Evolutionary conservation across 2,329 filamentous ascomycete genomes (phyloP).

Genomic region (Apiospora hydei): DNA sequence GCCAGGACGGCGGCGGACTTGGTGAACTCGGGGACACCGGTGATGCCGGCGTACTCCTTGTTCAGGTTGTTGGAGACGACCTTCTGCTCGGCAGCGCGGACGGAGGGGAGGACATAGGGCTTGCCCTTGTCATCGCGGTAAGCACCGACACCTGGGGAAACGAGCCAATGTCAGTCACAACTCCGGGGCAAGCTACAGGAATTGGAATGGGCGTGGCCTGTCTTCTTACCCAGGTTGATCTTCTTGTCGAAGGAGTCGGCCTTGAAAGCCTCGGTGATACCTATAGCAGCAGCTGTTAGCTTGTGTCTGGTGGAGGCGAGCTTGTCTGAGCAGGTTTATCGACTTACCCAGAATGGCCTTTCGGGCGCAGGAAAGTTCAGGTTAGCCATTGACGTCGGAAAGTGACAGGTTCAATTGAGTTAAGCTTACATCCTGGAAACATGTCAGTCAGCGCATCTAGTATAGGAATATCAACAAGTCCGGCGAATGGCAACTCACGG

Average conservation of each 20-base stretch:
- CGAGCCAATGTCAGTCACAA: constrained; percentile 30
- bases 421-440: constrained; percentile 34
- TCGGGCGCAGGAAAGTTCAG: constrained; percentile 32
- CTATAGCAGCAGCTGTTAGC: constrained; percentile 46
- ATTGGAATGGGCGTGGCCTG: no score
- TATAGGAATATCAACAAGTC: constrained; percentile 30
- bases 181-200: background rate
- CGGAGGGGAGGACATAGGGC: constrained; percentile 95
- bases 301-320: constrained; percentile 5
- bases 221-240: constrained; percentile 98
- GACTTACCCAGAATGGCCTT: constrained; percentile 79
- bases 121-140: constrained; percentile 99
- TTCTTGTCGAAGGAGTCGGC: constrained; percentile 92
- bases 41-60: constrained; percentile 99
- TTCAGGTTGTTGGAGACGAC: constrained; percentile 80
- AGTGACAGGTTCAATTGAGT: constrained; percentile 11
- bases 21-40: constrained; percentile 93
- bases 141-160: constrained; percentile 79
- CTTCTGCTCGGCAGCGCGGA: constrained; percentile 87
- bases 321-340: background rate
- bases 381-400: constrained; percentile 27
- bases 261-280: constrained; percentile 99
- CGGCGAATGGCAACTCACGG: constrained; percentile 67
- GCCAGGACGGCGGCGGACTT: constrained; percentile 89
- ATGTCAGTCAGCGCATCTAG: constrained; percentile 20